Evolutionary conservation across 106 monocot species (phyloP).

Genomic region (Platanthera zijinensis): DNA sequence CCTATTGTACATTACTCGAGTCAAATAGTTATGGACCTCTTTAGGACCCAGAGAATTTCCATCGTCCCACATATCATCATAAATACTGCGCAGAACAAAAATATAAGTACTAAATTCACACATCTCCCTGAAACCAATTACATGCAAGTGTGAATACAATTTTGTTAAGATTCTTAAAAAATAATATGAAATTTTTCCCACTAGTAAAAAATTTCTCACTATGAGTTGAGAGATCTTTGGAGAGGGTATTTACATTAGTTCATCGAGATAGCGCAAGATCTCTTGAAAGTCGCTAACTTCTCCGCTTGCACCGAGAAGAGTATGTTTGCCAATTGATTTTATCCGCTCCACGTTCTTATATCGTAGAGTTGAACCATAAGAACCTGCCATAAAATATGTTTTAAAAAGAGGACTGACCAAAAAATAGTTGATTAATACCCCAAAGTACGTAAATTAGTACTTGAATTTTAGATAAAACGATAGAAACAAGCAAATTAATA

Average conservation of each 20-base stretch:
- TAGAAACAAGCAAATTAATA: no score
- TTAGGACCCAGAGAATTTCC: conserved; percentile 86
- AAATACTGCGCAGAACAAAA: conserved; percentile 35
- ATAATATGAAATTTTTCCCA: background rate
- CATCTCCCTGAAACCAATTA: no score
- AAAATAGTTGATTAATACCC: no score
- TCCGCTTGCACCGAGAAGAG: conserved; percentile 84
- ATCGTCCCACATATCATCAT: conserved; percentile 92
- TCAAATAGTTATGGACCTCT: conserved; percentile 79
- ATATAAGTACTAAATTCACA: background rate
- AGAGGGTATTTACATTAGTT: conserved; percentile 46
- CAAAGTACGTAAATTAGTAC: no score
- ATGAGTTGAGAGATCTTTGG: background rate
- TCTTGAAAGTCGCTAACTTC: conserved; percentile 92
- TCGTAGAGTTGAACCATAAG: conserved; percentile 82
- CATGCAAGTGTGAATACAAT: background rate
- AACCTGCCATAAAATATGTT: conserved; percentile 32
- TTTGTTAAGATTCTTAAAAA: background rate
- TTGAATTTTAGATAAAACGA: no score
- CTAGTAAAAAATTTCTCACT: background rate
- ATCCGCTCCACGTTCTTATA: conserved; percentile 82
- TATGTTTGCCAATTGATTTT: conserved; percentile 71
- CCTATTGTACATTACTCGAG: conserved; percentile 75
- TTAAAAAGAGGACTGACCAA: background rate
- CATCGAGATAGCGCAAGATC: conserved; percentile 75